These are phyloP conservation scores for Lyophyllum shimeji DNA, from an alignment of 768 basidiomycete genomes.

Conservation along the genomic window DNA sequence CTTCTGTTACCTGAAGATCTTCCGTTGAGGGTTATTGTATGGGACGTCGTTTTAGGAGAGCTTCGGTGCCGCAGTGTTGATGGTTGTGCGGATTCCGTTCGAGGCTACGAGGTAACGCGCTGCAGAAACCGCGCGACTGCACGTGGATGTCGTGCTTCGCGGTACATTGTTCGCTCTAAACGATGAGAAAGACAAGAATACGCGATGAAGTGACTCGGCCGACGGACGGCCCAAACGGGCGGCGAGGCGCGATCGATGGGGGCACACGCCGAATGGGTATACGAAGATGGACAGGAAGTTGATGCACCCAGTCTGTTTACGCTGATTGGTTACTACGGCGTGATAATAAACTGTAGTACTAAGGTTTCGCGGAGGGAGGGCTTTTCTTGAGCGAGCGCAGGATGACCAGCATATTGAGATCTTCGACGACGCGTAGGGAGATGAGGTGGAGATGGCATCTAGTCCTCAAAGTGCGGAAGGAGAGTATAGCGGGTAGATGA, in stretches of 20 bases:
- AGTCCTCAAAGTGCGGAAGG: neutral
- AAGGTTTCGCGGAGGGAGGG: neutral
- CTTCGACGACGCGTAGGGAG: neutral
- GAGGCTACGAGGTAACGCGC: neutral
- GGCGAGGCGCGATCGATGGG: neutral
- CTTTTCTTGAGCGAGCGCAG: neutral
- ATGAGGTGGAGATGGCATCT: neutral
- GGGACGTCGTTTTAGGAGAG: too few relatives aligned
- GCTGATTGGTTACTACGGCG: neutral
- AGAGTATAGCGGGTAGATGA: neutral
- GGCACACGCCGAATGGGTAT: neutral
- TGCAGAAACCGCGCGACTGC: neutral
- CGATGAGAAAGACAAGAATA: too few relatives aligned
- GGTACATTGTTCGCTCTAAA: too few relatives aligned
- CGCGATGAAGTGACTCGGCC: neutral
- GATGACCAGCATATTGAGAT: neutral
- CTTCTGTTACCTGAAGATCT: neutral
- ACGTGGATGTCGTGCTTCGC: neutral
- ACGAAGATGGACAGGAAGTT: neutral
- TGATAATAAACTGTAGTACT: neutral
- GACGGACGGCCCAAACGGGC: neutral
- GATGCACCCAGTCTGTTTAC: neutral
- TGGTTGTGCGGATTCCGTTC: too few relatives aligned
- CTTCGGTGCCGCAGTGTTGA: neutral
- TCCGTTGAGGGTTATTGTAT: too few relatives aligned